Evolutionary conservation across 2,329 filamentous ascomycete species (phyloP), one percentile per base, ranked within the genome.

Genomic region (Trichocomaceae sp.): DNA sequence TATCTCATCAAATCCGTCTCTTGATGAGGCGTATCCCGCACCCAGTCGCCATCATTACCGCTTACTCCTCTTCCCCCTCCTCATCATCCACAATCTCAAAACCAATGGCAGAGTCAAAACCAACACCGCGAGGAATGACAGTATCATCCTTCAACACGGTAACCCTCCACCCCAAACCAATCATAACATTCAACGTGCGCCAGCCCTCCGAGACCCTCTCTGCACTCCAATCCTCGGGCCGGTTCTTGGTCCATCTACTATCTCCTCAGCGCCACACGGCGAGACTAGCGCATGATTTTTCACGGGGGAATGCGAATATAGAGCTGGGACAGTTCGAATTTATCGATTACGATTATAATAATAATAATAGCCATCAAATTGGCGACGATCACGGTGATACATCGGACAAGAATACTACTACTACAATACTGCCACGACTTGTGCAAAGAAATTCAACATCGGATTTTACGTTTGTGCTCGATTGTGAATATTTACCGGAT

Each of bases 71-170:
- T 17, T 44, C 39, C 19, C 4, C 49, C 20, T 31, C 26, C 4
- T 17, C 23, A 3, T 26, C 45, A 9, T 44, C 26, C 26, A 29
- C 26, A 29, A 29, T 10, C 26, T 9, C 26, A 29, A 29, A 29
- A 29, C 10, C 47, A 33, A n/a, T 22, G n/a, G 1, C 54, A 29
- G n/a, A 39, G 2, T 5, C 20, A 31, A 46, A 20, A 22, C 20
- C 26, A 15, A 63, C 63, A 12, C 74, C 72, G 58, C 71, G 75
- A 35, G 80, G 77, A 42, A 80, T 83, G 61, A 83, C 81, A 8
- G 78, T 85, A 31, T 85, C 83, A 2, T 84, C 82, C 1, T 79
- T 85, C 66, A 83, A 71, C 57, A 81, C 81, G 3, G 79, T 85
- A 13, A 77, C 80, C 0, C 69, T 85, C 2, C 63, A 72, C 29